Evolutionary conservation across 306 rosid genomes (phyloP), one percentile per base, ranked within the genome.

Genomic region (Prunus dulcis): DNA sequence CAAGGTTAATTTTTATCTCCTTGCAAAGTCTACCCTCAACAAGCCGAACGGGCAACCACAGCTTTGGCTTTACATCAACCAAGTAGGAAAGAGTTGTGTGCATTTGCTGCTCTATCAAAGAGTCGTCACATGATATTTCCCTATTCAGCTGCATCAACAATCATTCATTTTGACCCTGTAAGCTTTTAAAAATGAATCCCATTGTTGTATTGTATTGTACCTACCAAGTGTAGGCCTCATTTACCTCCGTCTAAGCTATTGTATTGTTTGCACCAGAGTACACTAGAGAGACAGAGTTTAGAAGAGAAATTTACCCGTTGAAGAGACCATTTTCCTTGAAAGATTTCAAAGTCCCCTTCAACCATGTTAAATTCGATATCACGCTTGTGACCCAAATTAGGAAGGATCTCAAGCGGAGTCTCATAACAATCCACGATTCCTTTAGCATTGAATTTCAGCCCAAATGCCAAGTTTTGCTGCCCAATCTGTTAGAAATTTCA

Each of bases 281-380:
- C 43, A 7, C 43, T 38, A 6, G 43, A 38, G 9, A 38, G 43
- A 38, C 43, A 38, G 9, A 7, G 43, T 38, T 38, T 38, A 38
- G 43, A 38, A 7, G 19, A 49, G 22, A 63, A 17, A 14, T 28
- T 28, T 84, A 93, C 98, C 95, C 90, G 92, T 74, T 82, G 80
- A 72, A 94, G 89, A 32, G 97, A 91, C 97, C 98, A 94, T 75
- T 85, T 91, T 76, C 98, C 98, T 83, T 85, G 89, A 60, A 88
- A 95, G 76, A 90, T 81, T 76, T 89, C 86, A 81, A 95, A 95
- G 81, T 95, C 98, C 53, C 98, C 98, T 85, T 95, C 90, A 32
- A 86, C 64, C 97, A 95, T 95, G 84, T 89, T 81, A 83, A 95
- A 95, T 23, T 89, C 90, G 14, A 95, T 92, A 9, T 92, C 97